A percentile compares a stretch with the other conserved stretches of the same genome.
Conservation (phyloP, 2,329 filamentous ascomycete genomes). For the Sclerotinia trifoliorum region DNA sequence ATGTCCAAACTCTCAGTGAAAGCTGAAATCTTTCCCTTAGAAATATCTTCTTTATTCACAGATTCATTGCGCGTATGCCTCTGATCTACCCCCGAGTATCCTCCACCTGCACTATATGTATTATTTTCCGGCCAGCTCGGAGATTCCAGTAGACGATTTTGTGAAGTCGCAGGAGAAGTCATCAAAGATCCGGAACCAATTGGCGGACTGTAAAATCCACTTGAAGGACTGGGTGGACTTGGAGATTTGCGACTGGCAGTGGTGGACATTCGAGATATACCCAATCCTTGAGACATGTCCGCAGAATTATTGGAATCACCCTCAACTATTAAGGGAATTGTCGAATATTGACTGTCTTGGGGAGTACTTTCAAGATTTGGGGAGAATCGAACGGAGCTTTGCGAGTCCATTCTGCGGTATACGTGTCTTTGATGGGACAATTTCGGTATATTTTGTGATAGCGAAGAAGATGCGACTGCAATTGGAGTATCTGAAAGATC, state of each 20-base stretch:
- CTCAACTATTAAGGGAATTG: not conserved
- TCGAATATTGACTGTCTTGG: not conserved
- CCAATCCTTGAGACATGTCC: conserved; percentile 8
- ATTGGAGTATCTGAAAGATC: not conserved
- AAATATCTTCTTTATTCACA: conserved; percentile 21
- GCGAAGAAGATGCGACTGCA: conserved; percentile 6
- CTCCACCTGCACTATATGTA: conserved; percentile 7
- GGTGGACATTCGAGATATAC: conserved; percentile 19
- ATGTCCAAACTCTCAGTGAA: conserved; percentile 25
- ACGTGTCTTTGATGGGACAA: conserved; percentile 14
- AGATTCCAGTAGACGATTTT: conserved; percentile 24
- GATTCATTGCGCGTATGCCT: conserved; percentile 4
- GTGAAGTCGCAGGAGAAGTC: conserved; percentile 5
- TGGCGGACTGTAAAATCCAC: conserved; percentile 9
- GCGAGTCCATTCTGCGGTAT: conserved; percentile 21
- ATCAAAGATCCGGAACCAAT: not conserved
- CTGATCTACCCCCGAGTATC: not conserved
- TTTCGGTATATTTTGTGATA: not conserved
- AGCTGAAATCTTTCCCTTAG: conserved; percentile 24
- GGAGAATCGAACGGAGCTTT: conserved; percentile 15
- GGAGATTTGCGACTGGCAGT: conserved; percentile 9
- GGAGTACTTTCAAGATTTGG: not conserved
- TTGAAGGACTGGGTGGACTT: conserved; percentile 12
- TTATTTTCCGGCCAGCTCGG: conserved; percentile 23
- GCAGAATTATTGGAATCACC: not conserved